Evolutionary conservation across 768 basidiomycete species (phyloP), one percentile per base, ranked within the genome.

Genomic region (Kwoniella sp.): DNA sequence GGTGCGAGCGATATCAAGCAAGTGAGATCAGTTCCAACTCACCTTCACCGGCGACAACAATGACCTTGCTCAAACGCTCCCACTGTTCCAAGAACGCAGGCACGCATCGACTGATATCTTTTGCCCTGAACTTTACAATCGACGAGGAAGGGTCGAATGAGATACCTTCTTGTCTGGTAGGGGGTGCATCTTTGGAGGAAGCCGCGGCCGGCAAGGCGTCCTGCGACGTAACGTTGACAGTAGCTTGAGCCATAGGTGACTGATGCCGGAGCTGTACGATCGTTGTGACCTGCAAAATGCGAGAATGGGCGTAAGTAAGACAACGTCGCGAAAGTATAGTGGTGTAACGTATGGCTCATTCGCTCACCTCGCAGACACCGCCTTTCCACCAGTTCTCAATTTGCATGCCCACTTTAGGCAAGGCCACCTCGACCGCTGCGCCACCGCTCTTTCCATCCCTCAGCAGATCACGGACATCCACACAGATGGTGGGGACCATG

Each of bases 361-460:
- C 0, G 51, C 68, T 60, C 52, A 79, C 80, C 79, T 87, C 86
- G 2, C 88, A 88, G 65, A 86, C 87, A 67, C 86, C 86, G 52
- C 88, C 86, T 2, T 88, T 88, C 92, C 92, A 94, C 92, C 92
- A 94, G 66, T 91, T 88, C 17, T 91, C 83, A 8, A 91, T 90
- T 67, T 91, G 88, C 54, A 94, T 89, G 40, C 88, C 88, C 55
- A 94, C 91, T 73, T 91, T 92, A 7, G 91, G 88, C 90, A 92
- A 91, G 4, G 92, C 92, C 3, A 92, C 92, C 74, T 94, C 92
- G 22, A 88, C 90, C 3, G 91, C 92, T 2, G 90, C 89, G 1
- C 88, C 89, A 13, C 60, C 60, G 25, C 25, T 57, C 15, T 40
- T 50, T 5, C 62, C 62, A 7, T 90, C 90, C 0, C 88, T 88